Base-by-base conservation (phyloP, 192 early-diverging fungal species). In the Diversispora eburnea region DNA sequence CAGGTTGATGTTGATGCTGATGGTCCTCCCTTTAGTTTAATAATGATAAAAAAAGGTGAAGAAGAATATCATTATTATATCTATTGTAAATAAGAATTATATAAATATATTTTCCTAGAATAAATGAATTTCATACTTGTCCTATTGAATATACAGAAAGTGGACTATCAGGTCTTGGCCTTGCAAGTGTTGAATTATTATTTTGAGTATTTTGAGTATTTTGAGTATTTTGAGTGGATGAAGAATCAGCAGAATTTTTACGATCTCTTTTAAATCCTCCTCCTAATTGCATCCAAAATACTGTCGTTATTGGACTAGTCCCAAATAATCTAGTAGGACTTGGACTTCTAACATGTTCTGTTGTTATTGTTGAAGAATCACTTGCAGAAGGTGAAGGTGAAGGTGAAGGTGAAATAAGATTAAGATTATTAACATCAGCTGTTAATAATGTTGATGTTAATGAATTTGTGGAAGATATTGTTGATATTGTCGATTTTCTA, bases 271-370 rank as follows among this genome's bases (percentile, higher is more conserved):
- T 63, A 42, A 45, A 17, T 45, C 39, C 0, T 41, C 42, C 61
- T n/a, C 25, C 41, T 4, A 48, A 52, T 22, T 59, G 54, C 41
- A 73, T 73, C 71, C 71, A 73, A 13, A 59, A 39, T 39, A 73
- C 46, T 33, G 25, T 33, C 4, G n/a, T 73, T 39, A 73, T 73
- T 49, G 71, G 71, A 61, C 71, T 73, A 25, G 59, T 0, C 9
- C 71, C 71, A 73, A 73, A 73, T 41, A 63, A 61, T 42, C 46
- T 54, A 8, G 71, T 73, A 12, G 71, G 71, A 61, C 71, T 73
- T 48, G 71, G 59, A 17, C 58, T 73, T n/a, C 71, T 63, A 17
- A 17, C n/a, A 63, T 45, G 5, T 43, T 63, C 61, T 45, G 42
- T 63, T 3, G 61, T 13, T 19, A 45, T n/a, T 63, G 39, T 41